Base-by-base conservation (phyloP, 2,329 filamentous ascomycete genomes). In the Xylaria sp. region DNA sequence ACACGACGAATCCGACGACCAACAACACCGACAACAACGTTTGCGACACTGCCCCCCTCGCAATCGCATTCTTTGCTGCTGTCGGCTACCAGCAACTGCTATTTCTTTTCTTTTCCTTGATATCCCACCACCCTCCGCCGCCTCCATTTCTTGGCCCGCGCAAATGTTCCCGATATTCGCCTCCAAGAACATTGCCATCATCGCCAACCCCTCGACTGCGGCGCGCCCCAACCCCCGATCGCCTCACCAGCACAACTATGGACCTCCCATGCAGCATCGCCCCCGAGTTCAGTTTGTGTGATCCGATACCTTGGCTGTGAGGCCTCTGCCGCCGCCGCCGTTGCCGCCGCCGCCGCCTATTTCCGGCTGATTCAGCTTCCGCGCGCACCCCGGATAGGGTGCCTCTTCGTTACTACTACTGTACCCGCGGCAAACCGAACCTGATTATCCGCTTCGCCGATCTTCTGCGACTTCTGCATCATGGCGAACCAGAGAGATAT, bases 111-210 rank as follows among this genome's bases (percentile, higher is more conserved):
- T 34, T 63, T 48, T 39, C 54, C 28, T 54, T 65, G 56, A 55
- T 68, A 65, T 73, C 67, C 50, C 23, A 13, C 15, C 60, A 54
- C 73, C 63, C 46, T 25, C 39, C n/a, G 2, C n/a, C 46, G 46
- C n/a, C 46, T 48, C 46, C 6, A 8, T 62, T 41, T 58, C 50
- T 32, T 34, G 18, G 41, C 39, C 39, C 60, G 68, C 70, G 71
- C 76, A 70, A 79, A 79, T 79, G 77, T 79, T 75, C 75, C 71
- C 72, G 67, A 73, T 72, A 74, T 68, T 70, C 62, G 69, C 66
- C 70, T 65, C 65, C 73, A 68, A 60, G 58, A 59, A 76, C 65
- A 75, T 73, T 70, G 73, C 73, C 74, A 73, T 66, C 62, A 61
- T 69, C 66, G 71, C 73, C 71, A 72, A 73, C 72, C 55, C 62